Conservation (phyloP, 176 grass and related monocot genomes). For the Stipa capillata region DNA sequence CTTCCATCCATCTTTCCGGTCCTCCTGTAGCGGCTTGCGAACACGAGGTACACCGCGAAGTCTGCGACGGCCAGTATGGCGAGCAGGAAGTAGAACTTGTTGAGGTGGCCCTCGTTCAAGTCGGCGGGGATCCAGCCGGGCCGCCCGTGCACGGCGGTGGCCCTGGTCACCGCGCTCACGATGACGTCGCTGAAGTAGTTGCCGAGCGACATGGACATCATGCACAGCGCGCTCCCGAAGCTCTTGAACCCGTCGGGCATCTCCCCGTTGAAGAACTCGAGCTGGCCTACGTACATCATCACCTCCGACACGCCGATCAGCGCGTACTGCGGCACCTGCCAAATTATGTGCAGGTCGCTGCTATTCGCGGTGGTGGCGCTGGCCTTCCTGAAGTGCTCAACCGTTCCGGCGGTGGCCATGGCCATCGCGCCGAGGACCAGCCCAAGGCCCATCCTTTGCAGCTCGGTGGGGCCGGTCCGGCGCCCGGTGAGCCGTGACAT, state of each 20-base stretch:
- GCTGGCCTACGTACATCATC: conserved; percentile 96
- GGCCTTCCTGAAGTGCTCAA: conserved; percentile 59
- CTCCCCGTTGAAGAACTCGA: conserved; percentile 90
- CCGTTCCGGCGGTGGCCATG: conserved; percentile 72
- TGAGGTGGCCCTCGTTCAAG: conserved; percentile 73
- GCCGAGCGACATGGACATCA: conserved; percentile 92
- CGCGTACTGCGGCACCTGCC: conserved; percentile 87
- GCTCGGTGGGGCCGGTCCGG: conserved; percentile 39
- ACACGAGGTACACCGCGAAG: conserved; percentile 60
- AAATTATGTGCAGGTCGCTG: conserved; percentile 74
- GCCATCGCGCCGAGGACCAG: conserved; percentile 58
- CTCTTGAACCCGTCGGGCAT: conserved; percentile 85
- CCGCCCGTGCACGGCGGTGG: conserved; percentile 24
- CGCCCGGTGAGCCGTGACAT: conserved; percentile 25
- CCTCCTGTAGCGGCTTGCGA: conserved; percentile 41
- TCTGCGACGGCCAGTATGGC: conserved; percentile 48
- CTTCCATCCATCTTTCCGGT: conserved; percentile 44
- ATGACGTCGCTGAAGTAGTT: conserved; percentile 89
- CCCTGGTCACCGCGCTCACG: conserved; percentile 58
- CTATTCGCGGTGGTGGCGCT: neutral
- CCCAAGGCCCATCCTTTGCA: conserved; percentile 87
- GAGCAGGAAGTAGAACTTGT: conserved; percentile 85
- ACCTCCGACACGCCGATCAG: conserved; percentile 89
- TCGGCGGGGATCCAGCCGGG: conserved; percentile 80
- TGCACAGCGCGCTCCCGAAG: conserved; percentile 93